phyloP scores from a whole-genome alignment of 192 early-diverging fungal species.

The Backusella parvicylindrica region DNA sequence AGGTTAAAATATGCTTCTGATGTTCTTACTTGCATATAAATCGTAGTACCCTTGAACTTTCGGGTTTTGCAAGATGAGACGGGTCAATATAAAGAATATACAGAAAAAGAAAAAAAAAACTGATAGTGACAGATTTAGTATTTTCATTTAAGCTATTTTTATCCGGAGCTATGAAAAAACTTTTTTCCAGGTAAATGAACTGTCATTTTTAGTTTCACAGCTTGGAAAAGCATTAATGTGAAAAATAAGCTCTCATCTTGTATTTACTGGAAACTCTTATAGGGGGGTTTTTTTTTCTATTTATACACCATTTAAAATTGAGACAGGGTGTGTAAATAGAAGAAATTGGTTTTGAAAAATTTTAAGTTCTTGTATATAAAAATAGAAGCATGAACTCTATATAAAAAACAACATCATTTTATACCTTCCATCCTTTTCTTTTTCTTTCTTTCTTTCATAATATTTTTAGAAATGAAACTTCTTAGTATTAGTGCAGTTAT shows the following conservation, averaged over 20 bases:
- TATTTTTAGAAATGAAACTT: not conserved
- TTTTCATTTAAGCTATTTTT: not conserved
- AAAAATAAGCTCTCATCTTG: not conserved
- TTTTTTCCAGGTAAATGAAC: not conserved
- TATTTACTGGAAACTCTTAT: not conserved
- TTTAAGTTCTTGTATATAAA: not conserved
- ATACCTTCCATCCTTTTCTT: not conserved
- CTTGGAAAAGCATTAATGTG: not conserved
- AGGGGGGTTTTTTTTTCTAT: not conserved
- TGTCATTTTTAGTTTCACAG: not conserved
- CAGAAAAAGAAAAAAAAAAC: not conserved
- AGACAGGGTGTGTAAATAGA: not conserved
- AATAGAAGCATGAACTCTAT: not conserved
- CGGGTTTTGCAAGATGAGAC: too few relatives aligned
- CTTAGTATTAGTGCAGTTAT: not conserved
- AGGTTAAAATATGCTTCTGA: too few relatives aligned
- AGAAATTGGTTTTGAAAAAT: not conserved
- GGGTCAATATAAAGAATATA: not conserved
- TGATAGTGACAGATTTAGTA: not conserved
- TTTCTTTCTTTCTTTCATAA: not conserved
- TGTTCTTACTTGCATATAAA: too few relatives aligned
- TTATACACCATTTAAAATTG: not conserved
- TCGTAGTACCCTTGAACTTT: not conserved
- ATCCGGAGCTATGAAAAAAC: not conserved
- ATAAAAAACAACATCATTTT: not conserved